Evolutionary conservation across 306 rosid genomes (phyloP), one percentile per base, ranked within the genome.

Genomic region (Begonia fuchsioides): DNA sequence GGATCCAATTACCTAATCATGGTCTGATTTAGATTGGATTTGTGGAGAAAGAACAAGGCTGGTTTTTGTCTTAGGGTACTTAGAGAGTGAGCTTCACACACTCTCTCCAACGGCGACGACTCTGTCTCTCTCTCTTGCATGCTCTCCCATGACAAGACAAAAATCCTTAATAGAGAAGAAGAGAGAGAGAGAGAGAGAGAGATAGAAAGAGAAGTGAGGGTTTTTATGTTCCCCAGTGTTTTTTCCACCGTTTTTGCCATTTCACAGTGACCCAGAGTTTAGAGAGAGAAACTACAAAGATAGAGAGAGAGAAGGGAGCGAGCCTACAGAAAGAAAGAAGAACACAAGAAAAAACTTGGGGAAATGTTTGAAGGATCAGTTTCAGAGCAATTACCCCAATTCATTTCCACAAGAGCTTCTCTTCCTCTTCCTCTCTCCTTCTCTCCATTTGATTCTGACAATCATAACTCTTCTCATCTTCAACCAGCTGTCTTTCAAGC

Each of bases 381-480:
- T 14, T 76, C 93, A 38, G 94, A 88, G 16, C 95, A 83, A 57
- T 68, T 83, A 73, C 94, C 80, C 76, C 94, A 83, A 59, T 76
- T 87, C 93, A 76, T 78, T 62, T 69, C 79, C 32, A 74, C 94
- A 44, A 77, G 77, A 54, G 54, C 55, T 72, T 73, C 69, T 54
- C 66, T 81, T 43, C 65, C 83, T 11, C 70, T 83, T 52, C 94
- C 82, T 49, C 78, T 67, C 43, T 38, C 51, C 62, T 66, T 64
- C 58, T 67, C 66, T 61, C 63, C 72, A 45, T 58, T 62, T 43
- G 70, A 73, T 68, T 70, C 58, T 43, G 72, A 55, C 49, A 13
- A 7, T 17, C 46, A 53, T 17, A 5, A 20, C 6, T 7, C 6
- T 20, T 3, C 32, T 20, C 32, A 20, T 2, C 67, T 41, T 13